Conservation (phyloP, 2,329 filamentous ascomycete species). For the Fusarium palustre region DNA sequence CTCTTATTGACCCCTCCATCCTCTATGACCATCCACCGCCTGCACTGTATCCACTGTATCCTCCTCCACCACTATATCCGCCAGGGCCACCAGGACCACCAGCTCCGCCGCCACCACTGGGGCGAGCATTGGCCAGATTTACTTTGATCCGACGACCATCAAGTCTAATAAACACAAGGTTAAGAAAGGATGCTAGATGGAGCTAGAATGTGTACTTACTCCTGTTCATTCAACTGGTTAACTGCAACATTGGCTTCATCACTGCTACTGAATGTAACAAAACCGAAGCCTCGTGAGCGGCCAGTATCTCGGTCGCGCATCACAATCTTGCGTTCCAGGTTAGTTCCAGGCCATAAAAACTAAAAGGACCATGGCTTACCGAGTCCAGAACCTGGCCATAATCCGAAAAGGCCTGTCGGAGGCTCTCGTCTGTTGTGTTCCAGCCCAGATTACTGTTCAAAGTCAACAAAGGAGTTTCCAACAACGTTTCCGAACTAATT, state of each 20-base stretch:
- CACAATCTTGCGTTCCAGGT: neutral
- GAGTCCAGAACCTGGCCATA: neutral
- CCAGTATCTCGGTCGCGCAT: slow-evolving; percentile 24
- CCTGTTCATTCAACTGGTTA: neutral
- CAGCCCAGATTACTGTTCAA: neutral
- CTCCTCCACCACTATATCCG: neutral
- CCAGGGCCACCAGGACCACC: neutral
- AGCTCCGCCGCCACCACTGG: neutral
- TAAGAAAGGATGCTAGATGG: neutral
- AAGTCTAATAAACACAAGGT: neutral
- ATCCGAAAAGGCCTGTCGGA: neutral
- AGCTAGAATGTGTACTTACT: neutral
- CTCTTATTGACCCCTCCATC: too few species aligned
- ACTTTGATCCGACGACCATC: neutral
- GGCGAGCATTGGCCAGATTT: neutral
- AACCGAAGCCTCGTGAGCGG: slow-evolving; percentile 25
- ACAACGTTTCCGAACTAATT: accelerated
- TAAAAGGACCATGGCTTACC: accelerated
- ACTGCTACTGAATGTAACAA: neutral
- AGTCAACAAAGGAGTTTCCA: neutral
- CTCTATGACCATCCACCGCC: too few species aligned
- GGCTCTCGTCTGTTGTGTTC: neutral
- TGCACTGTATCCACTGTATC: neutral
- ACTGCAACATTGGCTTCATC: neutral
- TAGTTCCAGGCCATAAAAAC: neutral